A percentile compares a stretch with the other conserved stretches of the same genome.
Conservation (phyloP, 2,329 filamentous ascomycete species). For the Fonsecaea multimorphosa region DNA sequence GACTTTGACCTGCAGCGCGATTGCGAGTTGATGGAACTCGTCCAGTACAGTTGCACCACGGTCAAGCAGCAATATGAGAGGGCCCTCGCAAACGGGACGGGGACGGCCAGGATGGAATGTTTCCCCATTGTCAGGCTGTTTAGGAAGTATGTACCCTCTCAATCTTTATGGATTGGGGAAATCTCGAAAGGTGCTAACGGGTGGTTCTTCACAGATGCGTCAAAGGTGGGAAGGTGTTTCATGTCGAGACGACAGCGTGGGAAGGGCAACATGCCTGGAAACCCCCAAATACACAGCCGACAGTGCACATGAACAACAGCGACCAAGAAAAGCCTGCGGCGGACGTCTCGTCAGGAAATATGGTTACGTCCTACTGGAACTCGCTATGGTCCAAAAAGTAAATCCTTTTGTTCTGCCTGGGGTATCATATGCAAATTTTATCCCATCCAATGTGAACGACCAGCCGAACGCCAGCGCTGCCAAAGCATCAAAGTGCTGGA, state of each 20-base stretch:
- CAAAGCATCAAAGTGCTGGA: conserved; percentile 15
- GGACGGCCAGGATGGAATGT: conserved; percentile 53
- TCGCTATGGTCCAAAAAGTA: conserved; percentile 37
- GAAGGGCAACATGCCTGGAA: conserved; percentile 54
- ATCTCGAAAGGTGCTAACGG: background rate
- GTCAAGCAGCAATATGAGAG: conserved; percentile 45
- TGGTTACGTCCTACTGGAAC: conserved; percentile 26
- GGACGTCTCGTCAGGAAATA: conserved; percentile 9
- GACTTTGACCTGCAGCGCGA: conserved; percentile 57
- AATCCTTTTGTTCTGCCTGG: conserved; percentile 20
- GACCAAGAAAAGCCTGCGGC: conserved; percentile 4
- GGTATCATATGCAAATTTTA: conserved; percentile 34
- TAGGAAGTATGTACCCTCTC: conserved; percentile 31
- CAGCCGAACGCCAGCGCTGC: conserved; percentile 37
- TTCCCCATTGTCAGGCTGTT: conserved; percentile 36
- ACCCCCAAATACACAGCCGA: conserved; percentile 35
- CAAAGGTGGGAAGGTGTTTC: conserved; percentile 46
- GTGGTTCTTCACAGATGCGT: conserved; percentile 27
- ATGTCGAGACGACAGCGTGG: conserved; percentile 68
- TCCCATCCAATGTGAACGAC: conserved; percentile 7
- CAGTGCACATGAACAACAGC: conserved; percentile 9
- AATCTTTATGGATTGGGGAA: background rate
- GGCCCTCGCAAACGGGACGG: conserved; percentile 23
- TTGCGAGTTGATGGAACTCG: conserved; percentile 64
- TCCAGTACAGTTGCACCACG: conserved; percentile 68